phyloP scores from a whole-genome alignment of 345 rosid species.

The Mallotus nudiflorus region DNA sequence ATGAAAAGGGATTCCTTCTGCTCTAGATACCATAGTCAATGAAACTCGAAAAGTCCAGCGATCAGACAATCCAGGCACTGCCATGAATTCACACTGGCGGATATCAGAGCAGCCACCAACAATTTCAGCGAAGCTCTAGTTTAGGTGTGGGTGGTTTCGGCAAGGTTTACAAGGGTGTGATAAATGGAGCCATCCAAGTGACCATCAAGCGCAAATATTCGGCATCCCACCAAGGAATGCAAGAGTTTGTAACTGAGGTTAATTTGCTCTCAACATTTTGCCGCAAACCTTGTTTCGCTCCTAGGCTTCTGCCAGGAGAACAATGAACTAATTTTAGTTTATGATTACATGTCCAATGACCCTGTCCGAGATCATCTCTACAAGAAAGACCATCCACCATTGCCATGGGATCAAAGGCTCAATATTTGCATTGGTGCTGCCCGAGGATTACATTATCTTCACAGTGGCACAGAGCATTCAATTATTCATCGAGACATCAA shows the following conservation, averaged over 20 bases:
- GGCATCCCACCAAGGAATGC: slow-evolving; percentile 1
- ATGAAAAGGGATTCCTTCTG: background rate
- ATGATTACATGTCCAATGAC: slow-evolving; percentile 10
- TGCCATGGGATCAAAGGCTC: slow-evolving; percentile 15
- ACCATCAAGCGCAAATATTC: slow-evolving; percentile 9
- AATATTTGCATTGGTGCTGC: slow-evolving; percentile 18
- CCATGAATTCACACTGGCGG: background rate
- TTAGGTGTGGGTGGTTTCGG: slow-evolving; percentile 17
- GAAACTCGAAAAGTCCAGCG: background rate
- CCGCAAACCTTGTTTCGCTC: slow-evolving; percentile 13
- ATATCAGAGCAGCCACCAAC: slow-evolving; percentile 9
- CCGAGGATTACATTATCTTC: slow-evolving; percentile 15
- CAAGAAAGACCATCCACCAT: background rate
- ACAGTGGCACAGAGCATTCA: background rate
- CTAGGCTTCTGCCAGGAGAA: slow-evolving; percentile 13
- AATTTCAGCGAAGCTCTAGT: slow-evolving; percentile 9
- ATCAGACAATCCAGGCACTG: background rate
- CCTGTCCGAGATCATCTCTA: slow-evolving; percentile 15
- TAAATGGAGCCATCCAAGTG: slow-evolving; percentile 5
- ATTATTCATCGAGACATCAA: slow-evolving; percentile 18
- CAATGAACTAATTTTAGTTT: slow-evolving; percentile 9
- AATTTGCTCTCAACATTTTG: slow-evolving; percentile 11
- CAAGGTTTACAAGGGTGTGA: slow-evolving; percentile 12
- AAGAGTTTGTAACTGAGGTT: slow-evolving; percentile 10
- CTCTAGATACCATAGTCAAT: background rate